phyloP scores from a whole-genome alignment of 352 stramenopile species.

The Phytophthora rubi region DNA sequence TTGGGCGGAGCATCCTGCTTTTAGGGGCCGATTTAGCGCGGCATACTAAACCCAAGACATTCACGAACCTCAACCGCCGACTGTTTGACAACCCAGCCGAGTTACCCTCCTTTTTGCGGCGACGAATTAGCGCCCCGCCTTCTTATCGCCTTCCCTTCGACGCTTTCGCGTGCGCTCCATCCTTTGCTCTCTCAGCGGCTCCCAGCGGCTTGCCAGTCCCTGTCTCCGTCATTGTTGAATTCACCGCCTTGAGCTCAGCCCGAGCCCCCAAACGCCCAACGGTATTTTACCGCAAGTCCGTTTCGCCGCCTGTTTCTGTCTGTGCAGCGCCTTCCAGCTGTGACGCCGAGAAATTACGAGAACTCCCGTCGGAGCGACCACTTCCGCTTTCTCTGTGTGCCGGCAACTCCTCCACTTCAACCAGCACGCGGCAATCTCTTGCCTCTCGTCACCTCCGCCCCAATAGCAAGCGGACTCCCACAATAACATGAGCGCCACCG shows the following conservation, averaged over 20 bases:
- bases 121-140: constrained; percentile 9
- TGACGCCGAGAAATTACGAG: constrained; percentile 41
- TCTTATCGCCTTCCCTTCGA: constrained; percentile 23
- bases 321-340: constrained; percentile 28
- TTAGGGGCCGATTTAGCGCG: constrained; percentile 18
- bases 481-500: constrained; percentile 73
- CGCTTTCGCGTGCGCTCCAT: not conserved
- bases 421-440: not conserved
- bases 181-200: not conserved
- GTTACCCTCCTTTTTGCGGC: constrained; percentile 22
- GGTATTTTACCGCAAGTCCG: constrained; percentile 21
- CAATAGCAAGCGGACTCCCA: not conserved
- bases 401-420: constrained; percentile 21
- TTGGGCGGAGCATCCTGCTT: constrained; percentile 37
- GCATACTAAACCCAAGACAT: constrained; percentile 22
- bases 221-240: constrained; percentile 55
- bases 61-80: constrained; percentile 26
- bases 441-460: too few species aligned
- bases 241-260: constrained; percentile 30
- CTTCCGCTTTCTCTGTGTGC: constrained; percentile 37
- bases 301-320: constrained; percentile 40
- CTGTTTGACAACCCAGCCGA: constrained; percentile 30
- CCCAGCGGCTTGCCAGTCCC: not conserved
- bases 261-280: constrained; percentile 2
- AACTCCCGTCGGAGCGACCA: constrained; percentile 24